Base-by-base conservation (phyloP, 331 rosid species). In the Dryas integrifolia region DNA sequence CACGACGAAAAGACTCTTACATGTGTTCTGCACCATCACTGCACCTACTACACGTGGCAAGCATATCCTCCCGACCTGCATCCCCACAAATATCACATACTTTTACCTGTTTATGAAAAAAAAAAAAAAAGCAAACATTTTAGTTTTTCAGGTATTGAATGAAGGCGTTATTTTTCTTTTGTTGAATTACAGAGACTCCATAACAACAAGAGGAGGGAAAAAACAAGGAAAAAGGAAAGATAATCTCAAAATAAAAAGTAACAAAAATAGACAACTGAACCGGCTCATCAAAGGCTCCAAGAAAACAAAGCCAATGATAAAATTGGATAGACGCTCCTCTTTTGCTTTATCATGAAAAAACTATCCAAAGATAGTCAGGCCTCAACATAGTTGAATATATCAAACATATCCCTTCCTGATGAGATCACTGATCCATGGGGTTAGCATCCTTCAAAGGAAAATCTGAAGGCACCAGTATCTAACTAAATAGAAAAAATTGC, bases 21-120 rank as follows among this genome's bases (percentile, higher is more conserved):
- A 82, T 91, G 84, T 94, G 98, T 69, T 94, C 98, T 53, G 98
- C 98, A 10, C 98, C 98, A 73, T 94, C 98, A 45, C 86, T 88
- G 79, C 98, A 94, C 81, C 91, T 86, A 80, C 95, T 79, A 84
- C 98, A 94, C 52, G 85, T 86, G 76, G 95, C 98, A 77, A 94
- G 98, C 77, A 75, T 58, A 65, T 91, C 89, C 70, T 91, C 97
- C 35, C 95, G 96, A 63, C 98, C 98, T 62, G 98, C 86, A 79
- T 94, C 98, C 73, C 98, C 98, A 74, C 98, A 94, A 61, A 94
- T 94, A 86, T 94, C 98, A 80, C 98, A 94, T 45, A 94, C 96
- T 74, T 94, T 91, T 41, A 91, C 89, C 98, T 94, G 87, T 81
- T 71, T 71, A 56, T 1, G 12, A 12, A 53, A 69, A 81, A 72